Conservation (phyloP, 495 filamentous ascomycete genomes). For the Daldinia childiae region DNA sequence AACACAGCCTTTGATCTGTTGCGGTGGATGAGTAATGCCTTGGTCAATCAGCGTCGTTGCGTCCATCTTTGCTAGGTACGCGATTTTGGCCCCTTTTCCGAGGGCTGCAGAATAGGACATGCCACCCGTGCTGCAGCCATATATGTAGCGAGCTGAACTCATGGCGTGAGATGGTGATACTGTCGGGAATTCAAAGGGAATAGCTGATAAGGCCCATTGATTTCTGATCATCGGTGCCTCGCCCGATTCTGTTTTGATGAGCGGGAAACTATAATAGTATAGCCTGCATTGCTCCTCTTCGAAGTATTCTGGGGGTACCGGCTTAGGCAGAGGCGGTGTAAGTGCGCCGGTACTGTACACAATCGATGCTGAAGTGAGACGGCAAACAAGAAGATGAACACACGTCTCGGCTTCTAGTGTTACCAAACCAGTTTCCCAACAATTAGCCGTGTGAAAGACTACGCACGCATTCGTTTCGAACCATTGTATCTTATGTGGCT, state of each 20-base stretch:
- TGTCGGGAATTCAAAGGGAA: conserved; percentile 72
- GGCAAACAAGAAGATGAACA: conserved; percentile 70
- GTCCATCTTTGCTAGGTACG: conserved; percentile 68
- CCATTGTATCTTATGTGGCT: conserved; percentile 65
- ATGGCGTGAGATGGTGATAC: conserved; percentile 62
- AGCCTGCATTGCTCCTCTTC: conserved; percentile 71
- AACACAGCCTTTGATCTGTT: conserved; percentile 62
- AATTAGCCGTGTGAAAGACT: conserved; percentile 74
- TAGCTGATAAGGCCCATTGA: conserved; percentile 68
- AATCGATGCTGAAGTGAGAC: conserved; percentile 66
- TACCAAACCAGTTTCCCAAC: conserved; percentile 59
- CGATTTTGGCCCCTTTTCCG: conserved; percentile 68
- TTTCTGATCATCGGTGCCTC: conserved; percentile 55
- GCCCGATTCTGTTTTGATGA: conserved; percentile 28
- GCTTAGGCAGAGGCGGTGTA: conserved; percentile 51
- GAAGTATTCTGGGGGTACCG: conserved; percentile 47
- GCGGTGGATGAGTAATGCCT: conserved; percentile 54
- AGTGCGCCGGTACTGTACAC: conserved; percentile 69
- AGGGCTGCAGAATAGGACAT: conserved; percentile 60
- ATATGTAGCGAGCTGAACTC: conserved; percentile 62
- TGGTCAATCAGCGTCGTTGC: conserved; percentile 56
- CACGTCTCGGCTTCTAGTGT: conserved; percentile 40
- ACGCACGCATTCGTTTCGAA: conserved; percentile 70
- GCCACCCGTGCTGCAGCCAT: conserved; percentile 61
- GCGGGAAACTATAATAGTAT: conserved; percentile 69